phyloP scores from a whole-genome alignment of 306 rosid genomes.

The Cicer pinnatifidum region DNA sequence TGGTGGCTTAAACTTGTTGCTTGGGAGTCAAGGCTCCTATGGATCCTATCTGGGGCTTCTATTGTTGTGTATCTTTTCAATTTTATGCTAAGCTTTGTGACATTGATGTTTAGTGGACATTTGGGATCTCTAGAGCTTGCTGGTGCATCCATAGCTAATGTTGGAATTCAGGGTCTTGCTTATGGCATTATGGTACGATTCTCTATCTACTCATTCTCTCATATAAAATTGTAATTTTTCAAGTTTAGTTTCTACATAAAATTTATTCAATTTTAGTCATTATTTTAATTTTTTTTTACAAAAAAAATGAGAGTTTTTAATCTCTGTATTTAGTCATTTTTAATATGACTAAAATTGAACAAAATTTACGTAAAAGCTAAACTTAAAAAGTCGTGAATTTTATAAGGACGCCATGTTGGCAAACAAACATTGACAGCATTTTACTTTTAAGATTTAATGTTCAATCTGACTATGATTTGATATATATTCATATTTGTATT shows the following conservation, averaged over 20 bases:
- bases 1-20: constrained; percentile 63
- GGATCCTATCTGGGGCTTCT: constrained; percentile 59
- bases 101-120: constrained; percentile 68
- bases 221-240: no score
- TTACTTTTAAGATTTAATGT: neutral
- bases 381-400: no score
- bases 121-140: constrained; percentile 69
- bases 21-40: constrained; percentile 80
- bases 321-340: no score
- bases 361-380: no score
- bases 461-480: neutral
- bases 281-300: no score
- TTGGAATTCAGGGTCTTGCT: constrained; percentile 83
- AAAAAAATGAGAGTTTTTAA: no score
- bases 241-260: no score
- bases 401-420: no score
- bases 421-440: no score
- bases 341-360: no score
- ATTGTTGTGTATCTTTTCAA: constrained; percentile 48
- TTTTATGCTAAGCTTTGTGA: constrained; percentile 51
- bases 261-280: no score
- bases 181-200: constrained; percentile 72
- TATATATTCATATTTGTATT: constrained; percentile 3
- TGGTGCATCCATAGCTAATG: constrained; percentile 74
- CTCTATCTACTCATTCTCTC: neutral